Conservation (phyloP, 1,284 basidiomycete species). For the Cutaneotrichosporon cyanovorans region DNA sequence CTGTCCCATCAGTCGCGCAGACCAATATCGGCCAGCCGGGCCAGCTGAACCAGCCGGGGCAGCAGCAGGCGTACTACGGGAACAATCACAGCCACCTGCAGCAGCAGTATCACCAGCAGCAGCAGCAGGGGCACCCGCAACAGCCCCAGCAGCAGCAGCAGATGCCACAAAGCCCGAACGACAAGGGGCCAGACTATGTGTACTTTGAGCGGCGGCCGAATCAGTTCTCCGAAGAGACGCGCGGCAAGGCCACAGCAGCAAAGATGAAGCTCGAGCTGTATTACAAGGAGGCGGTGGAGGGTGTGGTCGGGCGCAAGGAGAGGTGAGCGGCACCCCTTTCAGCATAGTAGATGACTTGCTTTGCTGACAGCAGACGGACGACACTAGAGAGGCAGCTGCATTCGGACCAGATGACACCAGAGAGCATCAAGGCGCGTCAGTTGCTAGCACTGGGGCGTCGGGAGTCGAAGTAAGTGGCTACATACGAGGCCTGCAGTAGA, state of each 20-base stretch:
- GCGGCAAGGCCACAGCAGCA: conserved; percentile 87
- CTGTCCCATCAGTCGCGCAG: conserved; percentile 25
- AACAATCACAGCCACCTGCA: neutral
- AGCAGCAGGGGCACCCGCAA: conserved; percentile 2
- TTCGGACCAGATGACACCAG: conserved; percentile 62
- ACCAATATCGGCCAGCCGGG: conserved; percentile 36
- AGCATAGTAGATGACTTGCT: no score
- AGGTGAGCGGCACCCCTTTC: conserved; percentile 60
- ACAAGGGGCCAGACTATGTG: conserved; percentile 65
- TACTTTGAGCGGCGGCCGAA: conserved; percentile 86
- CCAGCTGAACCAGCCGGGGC: conserved; percentile 6
- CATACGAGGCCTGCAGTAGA: neutral
- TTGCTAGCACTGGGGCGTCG: conserved; percentile 82
- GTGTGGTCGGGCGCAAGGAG: conserved; percentile 79
- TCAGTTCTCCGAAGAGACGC: conserved; percentile 76
- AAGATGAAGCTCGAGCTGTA: conserved; percentile 96
- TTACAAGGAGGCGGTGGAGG: conserved; percentile 92
- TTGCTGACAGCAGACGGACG: conserved; percentile 59
- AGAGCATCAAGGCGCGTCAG: conserved; percentile 84
- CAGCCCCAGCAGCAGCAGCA: conserved; percentile 2
- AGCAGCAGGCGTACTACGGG: conserved; percentile 6
- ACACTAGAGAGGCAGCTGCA: conserved; percentile 85
- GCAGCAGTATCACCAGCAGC: conserved; percentile 2
- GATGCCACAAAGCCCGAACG: conserved; percentile 15
- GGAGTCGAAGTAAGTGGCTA: conserved; percentile 59